A percentile compares a stretch with the other conserved stretches of the same genome.
phyloP scores from a whole-genome alignment of 805 yeast species.

The Hanseniaspora vineae region DNA sequence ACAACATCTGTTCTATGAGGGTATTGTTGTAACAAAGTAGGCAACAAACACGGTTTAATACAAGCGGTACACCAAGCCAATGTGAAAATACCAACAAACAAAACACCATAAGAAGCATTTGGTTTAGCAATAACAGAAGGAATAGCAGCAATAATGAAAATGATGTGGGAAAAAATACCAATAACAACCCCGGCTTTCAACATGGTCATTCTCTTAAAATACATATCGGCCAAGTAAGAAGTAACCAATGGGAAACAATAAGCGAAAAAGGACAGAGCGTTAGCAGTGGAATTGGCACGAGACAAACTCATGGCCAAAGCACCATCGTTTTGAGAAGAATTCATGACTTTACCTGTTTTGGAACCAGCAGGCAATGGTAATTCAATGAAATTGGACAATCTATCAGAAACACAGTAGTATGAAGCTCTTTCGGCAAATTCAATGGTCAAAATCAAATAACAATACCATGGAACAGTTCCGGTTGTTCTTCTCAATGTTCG shows the following conservation, averaged over 20 bases:
- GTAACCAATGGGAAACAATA: conserved; percentile 70
- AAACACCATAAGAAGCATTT: conserved; percentile 51
- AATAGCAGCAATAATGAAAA: conserved; percentile 56
- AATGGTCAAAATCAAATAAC: conserved; percentile 46
- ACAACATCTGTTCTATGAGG: conserved; percentile 48
- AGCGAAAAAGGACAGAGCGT: conserved; percentile 73
- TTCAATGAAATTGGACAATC: conserved; percentile 72
- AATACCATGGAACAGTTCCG: conserved; percentile 36
- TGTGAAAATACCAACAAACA: conserved; percentile 28
- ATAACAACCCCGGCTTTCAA: conserved; percentile 46
- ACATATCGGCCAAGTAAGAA: conserved; percentile 64
- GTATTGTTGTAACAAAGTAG: conserved; percentile 61
- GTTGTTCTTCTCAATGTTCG: background rate
- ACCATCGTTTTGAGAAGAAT: conserved; percentile 26
- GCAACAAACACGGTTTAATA: conserved; percentile 58
- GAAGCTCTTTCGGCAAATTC: conserved; percentile 76
- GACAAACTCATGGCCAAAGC: conserved; percentile 46
- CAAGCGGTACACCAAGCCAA: conserved; percentile 75
- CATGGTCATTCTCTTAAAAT: conserved; percentile 59
- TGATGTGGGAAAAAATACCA: conserved; percentile 48
- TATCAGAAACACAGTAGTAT: conserved; percentile 65
- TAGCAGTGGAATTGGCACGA: conserved; percentile 59
- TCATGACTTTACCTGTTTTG: conserved; percentile 20
- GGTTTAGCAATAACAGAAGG: conserved; percentile 37
- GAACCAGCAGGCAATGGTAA: conserved; percentile 28